These are phyloP conservation scores for Scutellaria galericulata DNA, from an alignment of 257 asterid species.

Conservation along the genomic window DNA sequence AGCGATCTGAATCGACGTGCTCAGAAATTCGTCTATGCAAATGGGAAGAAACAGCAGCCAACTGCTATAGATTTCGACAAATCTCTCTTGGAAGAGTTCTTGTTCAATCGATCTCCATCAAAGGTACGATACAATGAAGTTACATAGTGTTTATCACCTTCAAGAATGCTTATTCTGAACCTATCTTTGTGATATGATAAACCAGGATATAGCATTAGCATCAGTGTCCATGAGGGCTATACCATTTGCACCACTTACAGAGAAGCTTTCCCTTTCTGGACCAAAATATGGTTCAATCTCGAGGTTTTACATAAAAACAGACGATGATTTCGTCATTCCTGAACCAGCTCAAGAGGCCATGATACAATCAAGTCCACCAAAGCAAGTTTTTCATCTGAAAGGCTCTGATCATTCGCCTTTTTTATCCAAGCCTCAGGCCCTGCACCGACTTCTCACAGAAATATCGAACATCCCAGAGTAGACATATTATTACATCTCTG, in stretches of 20 bases:
- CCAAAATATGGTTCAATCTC: slow-evolving; percentile 57
- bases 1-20: slow-evolving; percentile 50
- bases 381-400: slow-evolving; percentile 52
- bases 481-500: not conserved
- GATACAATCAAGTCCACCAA: slow-evolving; percentile 54
- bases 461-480: slow-evolving; percentile 36
- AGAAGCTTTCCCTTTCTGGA: slow-evolving; percentile 49
- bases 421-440: slow-evolving; percentile 62
- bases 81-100: slow-evolving; percentile 51
- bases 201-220: slow-evolving; percentile 61
- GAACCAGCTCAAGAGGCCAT: slow-evolving; percentile 54
- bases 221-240: slow-evolving; percentile 55
- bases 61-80: slow-evolving; percentile 60
- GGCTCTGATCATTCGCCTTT: slow-evolving; percentile 70
- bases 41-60: slow-evolving; percentile 56
- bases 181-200: not conserved
- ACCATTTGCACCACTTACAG: slow-evolving; percentile 55
- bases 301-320: slow-evolving; percentile 54
- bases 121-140: slow-evolving; percentile 41
- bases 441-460: slow-evolving; percentile 50
- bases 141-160: not conserved
- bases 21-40: slow-evolving; percentile 56
- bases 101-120: slow-evolving; percentile 59
- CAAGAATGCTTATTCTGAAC: not conserved
- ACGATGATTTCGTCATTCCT: slow-evolving; percentile 55